Conservation (phyloP, 2,329 filamentous ascomycete species). For the Cladosporium sp. region DNA sequence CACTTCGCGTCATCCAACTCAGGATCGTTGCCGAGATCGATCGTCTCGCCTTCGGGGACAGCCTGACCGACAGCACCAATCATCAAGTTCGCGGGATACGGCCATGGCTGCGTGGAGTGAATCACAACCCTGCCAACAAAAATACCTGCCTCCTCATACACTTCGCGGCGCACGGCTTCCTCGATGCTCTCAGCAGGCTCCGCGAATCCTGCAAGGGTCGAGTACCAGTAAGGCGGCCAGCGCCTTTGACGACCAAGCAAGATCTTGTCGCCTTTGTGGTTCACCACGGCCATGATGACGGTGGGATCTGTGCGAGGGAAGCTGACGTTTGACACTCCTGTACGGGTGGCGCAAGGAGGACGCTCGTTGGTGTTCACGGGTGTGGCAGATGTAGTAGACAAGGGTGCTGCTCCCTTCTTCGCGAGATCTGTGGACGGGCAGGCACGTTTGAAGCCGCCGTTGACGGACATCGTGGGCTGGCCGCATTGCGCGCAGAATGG, state of each 20-base stretch:
- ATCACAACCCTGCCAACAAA: slow-evolving; percentile 52
- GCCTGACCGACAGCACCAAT: slow-evolving; percentile 79
- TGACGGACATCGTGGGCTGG: slow-evolving; percentile 73
- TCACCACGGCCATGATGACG: slow-evolving; percentile 92
- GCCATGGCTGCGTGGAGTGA: slow-evolving; percentile 54
- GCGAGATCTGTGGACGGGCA: slow-evolving; percentile 71
- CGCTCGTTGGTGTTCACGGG: slow-evolving; percentile 52
- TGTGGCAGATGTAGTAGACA: slow-evolving; percentile 27
- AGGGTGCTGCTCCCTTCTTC: slow-evolving; percentile 30
- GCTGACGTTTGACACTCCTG: slow-evolving; percentile 82
- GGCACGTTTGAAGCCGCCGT: slow-evolving; percentile 76
- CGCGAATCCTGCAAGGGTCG: slow-evolving; percentile 66
- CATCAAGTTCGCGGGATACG: slow-evolving; percentile 56
- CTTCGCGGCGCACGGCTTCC: slow-evolving; percentile 52
- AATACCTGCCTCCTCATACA: slow-evolving; percentile 53
- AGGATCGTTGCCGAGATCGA: slow-evolving; percentile 82
- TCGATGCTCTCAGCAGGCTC: slow-evolving; percentile 54
- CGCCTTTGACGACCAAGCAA: slow-evolving; percentile 83
- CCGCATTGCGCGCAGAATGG: slow-evolving; percentile 91
- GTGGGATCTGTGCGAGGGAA: slow-evolving; percentile 94
- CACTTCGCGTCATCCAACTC: slow-evolving; percentile 89
- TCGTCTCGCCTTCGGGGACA: slow-evolving; percentile 70
- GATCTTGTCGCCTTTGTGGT: slow-evolving; percentile 71
- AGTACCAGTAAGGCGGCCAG: slow-evolving; percentile 84
- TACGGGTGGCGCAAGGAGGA: slow-evolving; percentile 74